Evolutionary conservation across 257 asterid genomes (phyloP).

Genomic region (Ocimum tenuiflorum): DNA sequence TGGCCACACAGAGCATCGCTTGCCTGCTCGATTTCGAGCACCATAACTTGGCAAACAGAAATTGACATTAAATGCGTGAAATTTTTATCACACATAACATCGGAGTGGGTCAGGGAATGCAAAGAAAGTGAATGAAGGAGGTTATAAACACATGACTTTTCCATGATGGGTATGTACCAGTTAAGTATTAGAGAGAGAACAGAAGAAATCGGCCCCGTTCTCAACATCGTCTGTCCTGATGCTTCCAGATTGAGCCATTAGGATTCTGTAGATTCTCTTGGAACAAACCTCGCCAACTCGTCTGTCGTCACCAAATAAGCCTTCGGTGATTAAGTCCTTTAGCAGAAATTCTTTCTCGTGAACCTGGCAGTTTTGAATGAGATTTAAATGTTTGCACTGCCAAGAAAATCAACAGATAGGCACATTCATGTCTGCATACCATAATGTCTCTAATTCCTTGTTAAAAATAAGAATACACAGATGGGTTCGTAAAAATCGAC

Average conservation of each 20-base stretch:
- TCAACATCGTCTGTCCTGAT: conserved; percentile 83
- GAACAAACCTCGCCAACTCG: conserved; percentile 90
- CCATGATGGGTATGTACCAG: neutral
- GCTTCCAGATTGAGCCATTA: conserved; percentile 80
- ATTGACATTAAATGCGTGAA: neutral
- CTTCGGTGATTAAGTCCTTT: conserved; percentile 61
- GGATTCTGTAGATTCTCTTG: conserved; percentile 77
- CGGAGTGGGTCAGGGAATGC: neutral
- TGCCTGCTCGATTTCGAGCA: neutral
- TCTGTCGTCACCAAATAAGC: conserved; percentile 64
- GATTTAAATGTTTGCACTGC: neutral
- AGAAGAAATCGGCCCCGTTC: conserved; percentile 84
- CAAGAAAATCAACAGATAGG: neutral
- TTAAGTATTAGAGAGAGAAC: conserved; percentile 21
- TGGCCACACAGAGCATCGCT: neutral
- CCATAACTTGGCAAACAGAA: neutral
- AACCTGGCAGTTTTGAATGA: conserved; percentile 39
- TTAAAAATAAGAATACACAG: neutral
- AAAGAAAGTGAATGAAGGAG: neutral
- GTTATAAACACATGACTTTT: neutral
- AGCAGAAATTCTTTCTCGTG: conserved; percentile 91
- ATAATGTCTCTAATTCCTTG: neutral
- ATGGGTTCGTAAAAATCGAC: neutral
- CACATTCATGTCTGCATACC: neutral
- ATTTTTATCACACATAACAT: neutral